phyloP scores from a whole-genome alignment of 1,284 basidiomycete genomes.

The Ceratobasidium sp. region DNA sequence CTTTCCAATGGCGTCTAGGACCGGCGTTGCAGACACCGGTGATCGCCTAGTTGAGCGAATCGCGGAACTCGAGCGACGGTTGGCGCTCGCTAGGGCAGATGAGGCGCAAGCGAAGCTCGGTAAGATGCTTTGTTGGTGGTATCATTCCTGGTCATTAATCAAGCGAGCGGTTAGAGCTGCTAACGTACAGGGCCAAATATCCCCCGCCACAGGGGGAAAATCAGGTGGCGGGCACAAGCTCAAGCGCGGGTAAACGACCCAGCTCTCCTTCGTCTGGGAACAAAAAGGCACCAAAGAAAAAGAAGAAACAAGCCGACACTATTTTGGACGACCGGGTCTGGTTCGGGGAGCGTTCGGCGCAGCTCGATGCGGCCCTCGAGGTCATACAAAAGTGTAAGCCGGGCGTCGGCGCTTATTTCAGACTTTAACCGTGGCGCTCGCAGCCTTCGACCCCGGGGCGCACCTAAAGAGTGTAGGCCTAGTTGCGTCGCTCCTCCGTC shows the following conservation, averaged over 20 bases:
- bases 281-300: constrained; percentile 34
- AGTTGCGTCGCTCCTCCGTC: constrained; percentile 17
- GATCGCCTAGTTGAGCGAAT: constrained; percentile 19
- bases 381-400: constrained; percentile 2
- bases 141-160: not conserved
- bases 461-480: constrained; percentile 19
- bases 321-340: not conserved
- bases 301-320: constrained; percentile 15
- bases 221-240: constrained; percentile 16
- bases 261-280: constrained; percentile 9
- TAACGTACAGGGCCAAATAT: constrained; percentile 6
- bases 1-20: constrained; percentile 19
- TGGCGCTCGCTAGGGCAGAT: constrained; percentile 19
- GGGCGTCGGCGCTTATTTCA: not conserved
- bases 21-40: not conserved
- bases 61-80: constrained; percentile 6
- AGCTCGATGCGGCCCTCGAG: constrained; percentile 15
- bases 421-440: not conserved
- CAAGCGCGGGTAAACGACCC: constrained; percentile 10
- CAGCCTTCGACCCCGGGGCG: constrained; percentile 25
- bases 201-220: constrained; percentile 4
- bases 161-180: constrained; percentile 20
- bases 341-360: constrained; percentile 4
- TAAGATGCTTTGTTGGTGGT: not conserved
- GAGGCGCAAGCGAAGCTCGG: constrained; percentile 34